Evolutionary conservation across 257 asterid species (phyloP).

Genomic region (Oldenlandia corymbosa): DNA sequence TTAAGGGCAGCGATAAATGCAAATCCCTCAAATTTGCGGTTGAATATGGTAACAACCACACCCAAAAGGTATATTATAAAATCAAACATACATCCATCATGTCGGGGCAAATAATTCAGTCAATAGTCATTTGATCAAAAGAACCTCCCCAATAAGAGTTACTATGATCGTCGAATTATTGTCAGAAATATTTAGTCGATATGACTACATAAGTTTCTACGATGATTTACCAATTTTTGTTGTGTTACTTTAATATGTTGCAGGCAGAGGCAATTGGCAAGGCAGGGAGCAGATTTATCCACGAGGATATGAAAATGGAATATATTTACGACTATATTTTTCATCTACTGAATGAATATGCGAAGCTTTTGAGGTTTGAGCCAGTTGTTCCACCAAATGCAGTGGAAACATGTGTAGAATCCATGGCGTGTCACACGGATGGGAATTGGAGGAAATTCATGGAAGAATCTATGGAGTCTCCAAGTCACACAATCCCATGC

Average conservation of each 20-base stretch:
- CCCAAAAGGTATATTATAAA: constrained; percentile 37
- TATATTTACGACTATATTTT: constrained; percentile 68
- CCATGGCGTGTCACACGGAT: constrained; percentile 47
- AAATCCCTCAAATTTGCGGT: constrained; percentile 73
- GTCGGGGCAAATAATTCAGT: too few relatives aligned
- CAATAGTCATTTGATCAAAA: too few relatives aligned
- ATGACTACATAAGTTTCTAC: too few relatives aligned
- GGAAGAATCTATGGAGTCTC: constrained; percentile 70
- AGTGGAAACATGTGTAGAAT: constrained; percentile 56
- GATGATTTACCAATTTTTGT: too few relatives aligned
- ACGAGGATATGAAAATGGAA: constrained; percentile 72
- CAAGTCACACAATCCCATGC: constrained; percentile 57
- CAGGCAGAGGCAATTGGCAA: constrained; percentile 74
- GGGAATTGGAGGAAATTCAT: constrained; percentile 55
- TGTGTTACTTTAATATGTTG: too few relatives aligned
- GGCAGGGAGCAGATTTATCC: constrained; percentile 69
- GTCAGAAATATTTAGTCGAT: too few relatives aligned
- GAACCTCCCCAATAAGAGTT: too few relatives aligned
- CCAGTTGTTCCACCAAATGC: constrained; percentile 58
- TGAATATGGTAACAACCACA: constrained; percentile 78
- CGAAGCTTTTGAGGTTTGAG: constrained; percentile 57
- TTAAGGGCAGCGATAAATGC: constrained; percentile 57
- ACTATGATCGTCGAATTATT: too few relatives aligned
- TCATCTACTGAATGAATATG: constrained; percentile 66
- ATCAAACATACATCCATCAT: too few relatives aligned